Evolutionary conservation across 257 asterid genomes (phyloP).

Genomic region (Ballota nigra): DNA sequence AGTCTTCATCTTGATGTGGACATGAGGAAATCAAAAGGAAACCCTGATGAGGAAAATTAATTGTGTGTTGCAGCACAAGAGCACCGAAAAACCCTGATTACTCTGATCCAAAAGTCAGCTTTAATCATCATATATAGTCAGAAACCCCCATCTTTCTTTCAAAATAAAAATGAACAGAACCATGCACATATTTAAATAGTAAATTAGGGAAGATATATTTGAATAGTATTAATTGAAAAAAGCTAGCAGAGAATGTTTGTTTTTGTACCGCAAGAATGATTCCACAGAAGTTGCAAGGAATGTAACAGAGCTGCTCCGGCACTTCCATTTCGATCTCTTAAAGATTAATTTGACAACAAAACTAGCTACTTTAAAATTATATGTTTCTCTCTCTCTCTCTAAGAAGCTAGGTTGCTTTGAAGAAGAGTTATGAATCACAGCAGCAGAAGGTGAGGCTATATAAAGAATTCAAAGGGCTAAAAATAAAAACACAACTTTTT

Average conservation of each 20-base stretch:
- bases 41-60: conserved; percentile 24
- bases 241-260: conserved; percentile 23
- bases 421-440: conserved; percentile 32
- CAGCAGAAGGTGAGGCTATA: conserved; percentile 34
- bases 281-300: conserved; percentile 92
- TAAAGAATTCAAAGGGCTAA: conserved; percentile 32
- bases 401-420: conserved; percentile 17
- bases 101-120: conserved; percentile 49
- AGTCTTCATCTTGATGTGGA: too few species aligned
- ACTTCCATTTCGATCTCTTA: conserved; percentile 34
- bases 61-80: conserved; percentile 33
- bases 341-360: too few species aligned
- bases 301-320: conserved; percentile 77
- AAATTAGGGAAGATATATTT: too few species aligned
- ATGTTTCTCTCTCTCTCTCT: conserved; percentile 15
- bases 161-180: conserved; percentile 6
- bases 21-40: conserved; percentile 43
- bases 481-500: conserved; percentile 9
- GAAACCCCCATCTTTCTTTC: conserved; percentile 18
- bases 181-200: too few species aligned
- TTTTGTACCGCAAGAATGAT: conserved; percentile 81
- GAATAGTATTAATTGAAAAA: conserved; percentile 27
- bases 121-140: conserved; percentile 39
- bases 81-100: conserved; percentile 40
- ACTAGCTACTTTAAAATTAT: too few species aligned